phyloP scores from a whole-genome alignment of 2,329 filamentous ascomycete genomes.

The Beauveria scarabaeidicola region DNA sequence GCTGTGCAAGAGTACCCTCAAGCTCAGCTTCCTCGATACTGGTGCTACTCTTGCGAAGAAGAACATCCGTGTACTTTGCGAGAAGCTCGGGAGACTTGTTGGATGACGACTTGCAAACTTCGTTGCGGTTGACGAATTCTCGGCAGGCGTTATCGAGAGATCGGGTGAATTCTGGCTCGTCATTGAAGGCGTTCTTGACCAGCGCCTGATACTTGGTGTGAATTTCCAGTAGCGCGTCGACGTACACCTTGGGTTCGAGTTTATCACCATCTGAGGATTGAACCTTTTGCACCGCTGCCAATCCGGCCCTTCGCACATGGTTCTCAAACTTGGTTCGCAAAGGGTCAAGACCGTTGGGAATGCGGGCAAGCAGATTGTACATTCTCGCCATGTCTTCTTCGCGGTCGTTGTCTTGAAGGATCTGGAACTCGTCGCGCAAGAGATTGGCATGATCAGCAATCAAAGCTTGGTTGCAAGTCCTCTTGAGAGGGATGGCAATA shows the following conservation, averaged over 20 bases:
- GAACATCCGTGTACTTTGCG: slow-evolving; percentile 88
- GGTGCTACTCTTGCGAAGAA: slow-evolving; percentile 87
- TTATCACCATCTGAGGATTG: slow-evolving; percentile 76
- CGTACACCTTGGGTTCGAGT: slow-evolving; percentile 92
- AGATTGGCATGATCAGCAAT: slow-evolving; percentile 80
- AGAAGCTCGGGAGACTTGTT: slow-evolving; percentile 91
- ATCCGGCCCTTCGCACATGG: slow-evolving; percentile 83
- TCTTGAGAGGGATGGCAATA: slow-evolving; percentile 76
- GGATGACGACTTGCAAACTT: slow-evolving; percentile 86
- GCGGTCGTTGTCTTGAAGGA: slow-evolving; percentile 85
- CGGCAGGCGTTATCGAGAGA: slow-evolving; percentile 94
- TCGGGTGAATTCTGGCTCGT: slow-evolving; percentile 93
- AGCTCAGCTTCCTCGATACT: slow-evolving; percentile 90
- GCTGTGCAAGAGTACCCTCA: slow-evolving; percentile 78
- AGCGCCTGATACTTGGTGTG: slow-evolving; percentile 88
- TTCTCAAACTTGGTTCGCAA: slow-evolving; percentile 80
- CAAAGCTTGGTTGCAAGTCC: slow-evolving; percentile 77
- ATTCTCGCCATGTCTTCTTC: slow-evolving; percentile 94
- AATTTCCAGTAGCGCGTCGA: slow-evolving; percentile 88
- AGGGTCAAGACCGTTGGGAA: slow-evolving; percentile 85
- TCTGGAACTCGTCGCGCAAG: slow-evolving; percentile 92
- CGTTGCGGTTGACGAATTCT: slow-evolving; percentile 97
- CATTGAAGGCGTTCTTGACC: slow-evolving; percentile 85
- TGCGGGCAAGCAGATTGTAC: slow-evolving; percentile 85
- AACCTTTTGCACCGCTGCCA: slow-evolving; percentile 84